Base-by-base conservation (phyloP, 2,329 filamentous ascomycete species). In the Magnaporthiopsis rhizophila region DNA sequence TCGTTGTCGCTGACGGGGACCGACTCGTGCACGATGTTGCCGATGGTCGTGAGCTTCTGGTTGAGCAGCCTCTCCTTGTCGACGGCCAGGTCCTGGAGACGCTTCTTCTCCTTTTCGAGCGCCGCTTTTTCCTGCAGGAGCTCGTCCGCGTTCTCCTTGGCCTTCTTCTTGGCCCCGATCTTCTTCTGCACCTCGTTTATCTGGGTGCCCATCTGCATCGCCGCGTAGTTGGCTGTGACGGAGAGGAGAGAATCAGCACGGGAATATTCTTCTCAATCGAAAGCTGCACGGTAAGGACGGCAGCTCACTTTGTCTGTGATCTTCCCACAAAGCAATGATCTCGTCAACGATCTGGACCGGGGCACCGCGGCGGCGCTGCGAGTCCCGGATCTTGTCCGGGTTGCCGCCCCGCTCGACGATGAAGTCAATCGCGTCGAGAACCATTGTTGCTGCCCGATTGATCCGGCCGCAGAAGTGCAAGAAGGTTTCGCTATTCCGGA, bases 91-190 rank as follows among this genome's bases (percentile, higher is more conserved):
- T 92, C 89, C 70, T 92, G 86, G 65, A 92, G 82, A 59, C 83
- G 83, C 78, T 93, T 93, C 82, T 96, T 94, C 77, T 92, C 83
- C 77, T 90, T 88, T 72, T 93, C 89, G 61, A 97, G 79, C 4
- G 87, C 85, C 62, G 82, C 81, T 78, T 63, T 63, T 13, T 63
- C 62, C 34, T 50, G 36, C 12, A 59, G 24, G n/a, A 64, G 32
- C 45, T 61, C 63, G 30, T 56, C 69, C 65, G 68, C 92, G 74
- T 94, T 87, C 79, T 96, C 92, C 81, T 97, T 97, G 70, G 88
- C 88, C 88, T 96, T 97, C 81, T 96, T 97, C 83, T 94, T 96
- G 72, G 85, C 81, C 24, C 90, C 92, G 73, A 98, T 96, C 75
- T 92, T 87, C 79, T 96, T 97, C 76, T 96, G 91, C 36, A 92